Conservation (phyloP, 805 yeast genomes). For the Brettanomyces bruxellensis region DNA sequence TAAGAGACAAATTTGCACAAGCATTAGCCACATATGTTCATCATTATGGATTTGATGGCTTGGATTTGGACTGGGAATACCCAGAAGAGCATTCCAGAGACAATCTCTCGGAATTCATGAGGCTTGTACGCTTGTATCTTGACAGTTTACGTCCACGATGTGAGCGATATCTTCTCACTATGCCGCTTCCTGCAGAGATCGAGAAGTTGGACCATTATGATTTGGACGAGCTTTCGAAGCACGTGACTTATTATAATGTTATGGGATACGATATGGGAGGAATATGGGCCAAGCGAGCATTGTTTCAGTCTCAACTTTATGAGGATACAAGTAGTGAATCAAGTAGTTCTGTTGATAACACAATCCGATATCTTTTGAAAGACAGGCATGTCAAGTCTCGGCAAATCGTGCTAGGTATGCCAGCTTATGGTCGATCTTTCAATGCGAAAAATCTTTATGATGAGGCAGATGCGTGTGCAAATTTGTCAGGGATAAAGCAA, state of each 20-base stretch:
- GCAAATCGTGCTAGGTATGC: slow-evolving; percentile 77
- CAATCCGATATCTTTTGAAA: slow-evolving; percentile 26
- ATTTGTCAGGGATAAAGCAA: slow-evolving; percentile 4
- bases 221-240: slow-evolving; percentile 45
- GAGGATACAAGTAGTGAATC: slow-evolving; percentile 6
- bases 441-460: slow-evolving; percentile 7
- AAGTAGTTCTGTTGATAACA: slow-evolving; percentile 32
- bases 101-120: slow-evolving; percentile 31
- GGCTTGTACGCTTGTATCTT: background rate
- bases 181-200: slow-evolving; percentile 69
- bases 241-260: slow-evolving; percentile 66
- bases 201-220: slow-evolving; percentile 35
- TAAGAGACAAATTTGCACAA: slow-evolving; percentile 37
- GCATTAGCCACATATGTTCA: slow-evolving; percentile 39
- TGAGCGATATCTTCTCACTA: slow-evolving; percentile 39
- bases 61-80: slow-evolving; percentile 94
- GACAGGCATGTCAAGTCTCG: slow-evolving; percentile 4
- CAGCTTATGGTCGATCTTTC: slow-evolving; percentile 59
- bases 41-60: slow-evolving; percentile 70
- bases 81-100: slow-evolving; percentile 32
- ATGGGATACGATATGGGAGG: slow-evolving; percentile 92
- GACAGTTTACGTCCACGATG: background rate
- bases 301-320: slow-evolving; percentile 65
- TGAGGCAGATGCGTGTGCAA: slow-evolving; percentile 15
- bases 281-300: slow-evolving; percentile 53